These are phyloP conservation scores for Paraconiothyrium brasiliense DNA, from an alignment of 2,329 filamentous ascomycete genomes.

Conservation along the genomic window DNA sequence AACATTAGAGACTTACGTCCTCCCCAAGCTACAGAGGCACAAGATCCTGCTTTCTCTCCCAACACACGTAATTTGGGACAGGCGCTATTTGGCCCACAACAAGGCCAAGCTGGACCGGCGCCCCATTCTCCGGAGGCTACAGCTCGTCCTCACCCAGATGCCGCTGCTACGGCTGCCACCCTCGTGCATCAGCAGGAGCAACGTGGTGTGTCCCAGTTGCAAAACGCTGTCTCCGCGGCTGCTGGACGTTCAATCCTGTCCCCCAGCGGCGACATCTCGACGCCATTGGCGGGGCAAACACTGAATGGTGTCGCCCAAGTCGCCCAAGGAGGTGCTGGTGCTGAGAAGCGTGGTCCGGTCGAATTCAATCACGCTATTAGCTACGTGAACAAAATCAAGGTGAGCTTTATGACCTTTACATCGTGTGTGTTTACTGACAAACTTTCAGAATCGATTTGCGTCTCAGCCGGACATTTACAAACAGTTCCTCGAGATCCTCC, in stretches of 20 bases:
- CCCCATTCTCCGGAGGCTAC: conserved; percentile 50
- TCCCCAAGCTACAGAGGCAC: conserved; percentile 40
- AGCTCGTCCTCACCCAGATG: conserved; percentile 49
- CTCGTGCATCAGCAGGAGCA: conserved; percentile 70
- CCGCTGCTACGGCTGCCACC: conserved; percentile 53
- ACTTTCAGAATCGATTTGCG: conserved; percentile 86
- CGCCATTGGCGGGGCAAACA: conserved; percentile 64
- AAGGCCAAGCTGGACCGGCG: conserved; percentile 42
- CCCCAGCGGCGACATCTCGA: conserved; percentile 54
- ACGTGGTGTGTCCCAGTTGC: conserved; percentile 71
- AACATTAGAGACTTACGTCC: conserved; percentile 31
- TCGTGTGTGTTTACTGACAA: conserved; percentile 20
- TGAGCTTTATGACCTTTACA: conserved; percentile 54
- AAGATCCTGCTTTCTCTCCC: conserved; percentile 55
- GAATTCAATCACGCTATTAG: conserved; percentile 99
- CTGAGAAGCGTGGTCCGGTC: conserved; percentile 88
- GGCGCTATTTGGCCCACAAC: conserved; percentile 47
- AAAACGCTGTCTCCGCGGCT: conserved; percentile 70
- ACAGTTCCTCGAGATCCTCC: conserved; percentile 96
- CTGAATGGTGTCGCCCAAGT: conserved; percentile 69
- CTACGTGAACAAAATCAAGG: conserved; percentile 99
- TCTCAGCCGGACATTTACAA: conserved; percentile 99
- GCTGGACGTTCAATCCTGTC: conserved; percentile 64
- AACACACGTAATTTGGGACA: conserved; percentile 55
- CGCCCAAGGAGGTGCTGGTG: conserved; percentile 62